Evolutionary conservation across 495 filamentous ascomycete species (phyloP), one percentile per base, ranked within the genome.

Genomic region (Annulohypoxylon maeteangense): DNA sequence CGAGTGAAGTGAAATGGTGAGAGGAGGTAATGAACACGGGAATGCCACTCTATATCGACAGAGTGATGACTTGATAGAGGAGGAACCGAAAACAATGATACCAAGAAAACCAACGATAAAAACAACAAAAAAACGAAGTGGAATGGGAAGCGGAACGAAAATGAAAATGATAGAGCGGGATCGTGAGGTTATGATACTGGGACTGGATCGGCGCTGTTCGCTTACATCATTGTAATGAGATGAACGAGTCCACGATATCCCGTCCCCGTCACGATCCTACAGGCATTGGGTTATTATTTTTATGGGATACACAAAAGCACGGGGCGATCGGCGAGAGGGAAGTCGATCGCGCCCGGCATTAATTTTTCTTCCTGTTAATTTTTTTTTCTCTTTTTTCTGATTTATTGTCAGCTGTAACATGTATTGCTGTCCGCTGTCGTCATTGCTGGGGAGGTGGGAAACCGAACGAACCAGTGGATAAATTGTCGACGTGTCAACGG

Each of bases 221-320:
- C 16, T 59, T 44, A 12, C 31, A 40, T 27, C 12, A 27, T 32
- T 7, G 7, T 47, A 47, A 61, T 27, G 57, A 61, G 42, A n/a
- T 27, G 32, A 31, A 65, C 54, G 67, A 65, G 61, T 25, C 40
- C 48, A 67, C 51, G 68, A 62, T 47, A 22, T 50, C 48, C 8
- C 18, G 51, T 57, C 60, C 27, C 34, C 14, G 44, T 56, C 57
- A 8, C 54, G 66, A 59, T 22, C 54, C 58, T 23, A 56, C 57
- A 31, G 22, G 59, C n/a, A 23, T n/a, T 27, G 47, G 65, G 58
- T 62, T 67, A 54, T 55, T 54, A 53, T 25, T n/a, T n/a, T n/a
- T 51, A 70, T 32, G 68, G 68, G 62, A 71, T 71, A 71, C 68
- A 71, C 47, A 71, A 71, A 71, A 66, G 38, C 68, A 44, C 62